Evolutionary conservation across 2,329 filamentous ascomycete species (phyloP).

Genomic region (Neofusicoccum sp.): DNA sequence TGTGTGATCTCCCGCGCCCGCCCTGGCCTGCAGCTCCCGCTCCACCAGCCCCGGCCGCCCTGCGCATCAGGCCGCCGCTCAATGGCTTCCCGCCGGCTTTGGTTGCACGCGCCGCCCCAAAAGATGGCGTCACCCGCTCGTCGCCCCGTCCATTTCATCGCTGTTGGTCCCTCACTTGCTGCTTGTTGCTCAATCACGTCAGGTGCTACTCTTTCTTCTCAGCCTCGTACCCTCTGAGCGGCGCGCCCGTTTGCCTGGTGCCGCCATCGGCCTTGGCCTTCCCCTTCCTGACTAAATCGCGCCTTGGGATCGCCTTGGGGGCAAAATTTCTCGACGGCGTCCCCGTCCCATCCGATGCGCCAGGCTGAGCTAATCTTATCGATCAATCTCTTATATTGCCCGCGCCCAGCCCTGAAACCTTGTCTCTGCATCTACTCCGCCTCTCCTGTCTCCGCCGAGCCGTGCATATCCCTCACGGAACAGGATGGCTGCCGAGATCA

Average conservation of each 20-base stretch:
- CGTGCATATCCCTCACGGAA: background rate
- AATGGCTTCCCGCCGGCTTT: background rate
- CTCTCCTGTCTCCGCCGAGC: background rate
- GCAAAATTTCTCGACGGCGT: slow-evolving; percentile 4
- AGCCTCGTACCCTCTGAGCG: background rate
- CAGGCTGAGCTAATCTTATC: background rate
- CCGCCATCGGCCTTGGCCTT: slow-evolving; percentile 7
- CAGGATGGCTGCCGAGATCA: slow-evolving; percentile 1
- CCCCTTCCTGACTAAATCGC: background rate
- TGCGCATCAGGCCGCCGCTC: background rate
- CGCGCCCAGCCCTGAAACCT: background rate
- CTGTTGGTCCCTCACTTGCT: background rate
- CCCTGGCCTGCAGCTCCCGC: slow-evolving; percentile 2
- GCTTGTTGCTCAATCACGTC: background rate
- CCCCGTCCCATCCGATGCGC: background rate
- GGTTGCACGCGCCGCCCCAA: background rate
- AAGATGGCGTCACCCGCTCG: background rate
- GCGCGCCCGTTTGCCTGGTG: background rate
- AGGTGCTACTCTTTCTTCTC: background rate
- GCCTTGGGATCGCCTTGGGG: background rate
- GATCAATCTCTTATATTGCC: slow-evolving; percentile 10
- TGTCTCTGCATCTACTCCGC: background rate
- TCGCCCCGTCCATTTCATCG: background rate
- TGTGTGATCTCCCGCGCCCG: background rate
- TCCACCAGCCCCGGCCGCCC: background rate